Evolutionary conservation across 73 alveolate genomes (phyloP).

Genomic region (Paramecium bursaria): DNA sequence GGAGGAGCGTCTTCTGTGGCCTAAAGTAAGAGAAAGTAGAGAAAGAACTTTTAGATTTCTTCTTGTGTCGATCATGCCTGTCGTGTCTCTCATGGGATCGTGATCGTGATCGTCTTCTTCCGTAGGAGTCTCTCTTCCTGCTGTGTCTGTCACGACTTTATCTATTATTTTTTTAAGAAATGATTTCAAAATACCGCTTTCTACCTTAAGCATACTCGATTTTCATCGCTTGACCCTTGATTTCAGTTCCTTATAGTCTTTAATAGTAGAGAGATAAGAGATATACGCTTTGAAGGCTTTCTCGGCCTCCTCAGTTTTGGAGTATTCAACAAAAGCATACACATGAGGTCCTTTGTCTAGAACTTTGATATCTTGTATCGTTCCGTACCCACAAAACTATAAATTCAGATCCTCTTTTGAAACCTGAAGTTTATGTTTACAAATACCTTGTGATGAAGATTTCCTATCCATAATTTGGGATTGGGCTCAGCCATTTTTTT

Average conservation of each 20-base stretch:
- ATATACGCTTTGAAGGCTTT: conserved; percentile 23
- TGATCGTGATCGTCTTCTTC: conserved; percentile 52
- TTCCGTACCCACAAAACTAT: conserved; percentile 24
- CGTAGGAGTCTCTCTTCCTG: conserved; percentile 49
- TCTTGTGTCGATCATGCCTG: conserved; percentile 22
- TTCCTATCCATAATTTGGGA: conserved; percentile 51
- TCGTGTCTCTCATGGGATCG: conserved; percentile 25
- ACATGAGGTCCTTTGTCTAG: conserved; percentile 56
- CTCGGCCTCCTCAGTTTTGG: conserved; percentile 41
- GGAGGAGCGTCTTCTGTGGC: conserved; percentile 57
- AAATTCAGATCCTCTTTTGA: conserved; percentile 38
- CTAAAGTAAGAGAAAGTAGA: conserved; percentile 20
- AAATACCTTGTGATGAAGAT: conserved; percentile 35
- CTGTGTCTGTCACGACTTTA: conserved; percentile 50
- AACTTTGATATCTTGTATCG: conserved; percentile 33
- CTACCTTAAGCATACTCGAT: conserved; percentile 56
- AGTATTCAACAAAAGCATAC: conserved; percentile 58
- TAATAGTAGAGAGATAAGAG: neutral
- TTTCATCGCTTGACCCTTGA: conserved; percentile 54
- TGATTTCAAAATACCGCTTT: conserved; percentile 40
- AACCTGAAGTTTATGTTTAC: neutral
- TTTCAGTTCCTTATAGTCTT: conserved; percentile 52
- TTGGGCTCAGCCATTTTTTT: conserved; percentile 60
- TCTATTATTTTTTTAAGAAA: neutral
- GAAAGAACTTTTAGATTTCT: conserved; percentile 62